phyloP scores from a whole-genome alignment of 2,329 filamentous ascomycete species.

The Penicillium sp. region DNA sequence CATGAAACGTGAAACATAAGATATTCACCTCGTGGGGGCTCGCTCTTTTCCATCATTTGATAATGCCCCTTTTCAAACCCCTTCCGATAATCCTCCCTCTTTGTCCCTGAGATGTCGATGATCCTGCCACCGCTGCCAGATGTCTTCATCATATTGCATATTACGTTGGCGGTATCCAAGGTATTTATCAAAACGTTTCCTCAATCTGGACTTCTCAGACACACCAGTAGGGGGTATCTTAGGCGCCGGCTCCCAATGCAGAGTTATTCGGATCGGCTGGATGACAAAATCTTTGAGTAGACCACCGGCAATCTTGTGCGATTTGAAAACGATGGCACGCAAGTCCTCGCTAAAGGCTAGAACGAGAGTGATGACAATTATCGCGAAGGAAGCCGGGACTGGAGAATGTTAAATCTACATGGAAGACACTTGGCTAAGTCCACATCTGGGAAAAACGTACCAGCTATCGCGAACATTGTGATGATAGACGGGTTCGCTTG shows the following conservation, averaged over 20 bases:
- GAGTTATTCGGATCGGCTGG: constrained; percentile 15
- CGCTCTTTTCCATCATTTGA: not conserved
- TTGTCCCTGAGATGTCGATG: constrained; percentile 7
- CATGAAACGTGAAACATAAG: not conserved
- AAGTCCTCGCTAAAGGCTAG: constrained; percentile 53
- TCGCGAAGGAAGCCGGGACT: constrained; percentile 48
- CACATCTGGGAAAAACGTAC: constrained; percentile 11
- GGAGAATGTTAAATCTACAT: not conserved
- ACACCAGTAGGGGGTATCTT: constrained; percentile 8
- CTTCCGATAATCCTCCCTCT: constrained; percentile 5
- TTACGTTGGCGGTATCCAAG: constrained; percentile 22
- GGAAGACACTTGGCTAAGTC: not conserved
- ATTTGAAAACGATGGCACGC: constrained; percentile 26
- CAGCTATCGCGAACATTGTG: constrained; percentile 31
- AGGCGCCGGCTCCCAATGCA: constrained; percentile 11
- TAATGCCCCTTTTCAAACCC: constrained; percentile 9
- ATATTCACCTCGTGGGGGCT: not conserved
- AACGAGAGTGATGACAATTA: constrained; percentile 54
- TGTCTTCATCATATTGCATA: constrained; percentile 30
- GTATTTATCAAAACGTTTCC: constrained; percentile 28
- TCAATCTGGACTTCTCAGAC: constrained; percentile 22
- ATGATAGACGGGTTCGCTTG: constrained; percentile 38
- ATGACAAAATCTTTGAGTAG: constrained; percentile 27
- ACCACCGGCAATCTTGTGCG: constrained; percentile 24
- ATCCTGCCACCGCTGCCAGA: constrained; percentile 31